phyloP scores from a whole-genome alignment of 164 flowering plant species.

The Macadamia tetraphylla region DNA sequence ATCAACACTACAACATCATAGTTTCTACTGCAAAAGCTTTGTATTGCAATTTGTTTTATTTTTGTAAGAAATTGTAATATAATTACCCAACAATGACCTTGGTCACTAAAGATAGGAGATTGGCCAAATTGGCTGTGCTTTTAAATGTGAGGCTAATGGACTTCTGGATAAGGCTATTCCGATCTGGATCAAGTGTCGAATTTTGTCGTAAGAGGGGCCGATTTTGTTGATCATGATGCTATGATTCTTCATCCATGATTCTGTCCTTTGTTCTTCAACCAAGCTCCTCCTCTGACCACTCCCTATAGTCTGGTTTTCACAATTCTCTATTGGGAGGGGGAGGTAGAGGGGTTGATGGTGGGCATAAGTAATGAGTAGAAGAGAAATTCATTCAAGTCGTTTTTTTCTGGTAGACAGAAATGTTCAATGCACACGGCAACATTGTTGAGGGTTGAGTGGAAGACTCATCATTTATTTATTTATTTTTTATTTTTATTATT shows the following conservation, averaged over 20 bases:
- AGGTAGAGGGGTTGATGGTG: background rate
- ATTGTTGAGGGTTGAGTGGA: background rate
- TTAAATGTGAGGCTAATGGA: conserved; percentile 35
- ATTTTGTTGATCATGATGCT: background rate
- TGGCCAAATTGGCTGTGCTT: conserved; percentile 51
- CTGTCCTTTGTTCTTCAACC: background rate
- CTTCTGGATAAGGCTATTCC: conserved; percentile 3
- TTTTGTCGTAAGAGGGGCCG: background rate
- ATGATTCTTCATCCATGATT: background rate
- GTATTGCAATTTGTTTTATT: too few relatives aligned
- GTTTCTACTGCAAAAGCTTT: too few relatives aligned
- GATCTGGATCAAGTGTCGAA: too few relatives aligned
- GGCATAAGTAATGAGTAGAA: background rate
- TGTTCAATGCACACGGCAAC: too few relatives aligned
- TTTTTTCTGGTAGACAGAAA: too few relatives aligned
- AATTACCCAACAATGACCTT: conserved; percentile 25
- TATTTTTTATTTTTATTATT: too few relatives aligned
- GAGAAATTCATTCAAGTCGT: too few relatives aligned
- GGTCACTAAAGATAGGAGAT: conserved; percentile 53
- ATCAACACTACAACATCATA: too few relatives aligned
- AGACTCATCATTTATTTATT: too few relatives aligned
- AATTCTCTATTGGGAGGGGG: background rate
- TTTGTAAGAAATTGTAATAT: too few relatives aligned
- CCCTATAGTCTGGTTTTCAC: background rate
- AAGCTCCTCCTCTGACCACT: background rate